phyloP scores from a whole-genome alignment of 768 basidiomycete species.

The Tephrocybe sp. region DNA sequence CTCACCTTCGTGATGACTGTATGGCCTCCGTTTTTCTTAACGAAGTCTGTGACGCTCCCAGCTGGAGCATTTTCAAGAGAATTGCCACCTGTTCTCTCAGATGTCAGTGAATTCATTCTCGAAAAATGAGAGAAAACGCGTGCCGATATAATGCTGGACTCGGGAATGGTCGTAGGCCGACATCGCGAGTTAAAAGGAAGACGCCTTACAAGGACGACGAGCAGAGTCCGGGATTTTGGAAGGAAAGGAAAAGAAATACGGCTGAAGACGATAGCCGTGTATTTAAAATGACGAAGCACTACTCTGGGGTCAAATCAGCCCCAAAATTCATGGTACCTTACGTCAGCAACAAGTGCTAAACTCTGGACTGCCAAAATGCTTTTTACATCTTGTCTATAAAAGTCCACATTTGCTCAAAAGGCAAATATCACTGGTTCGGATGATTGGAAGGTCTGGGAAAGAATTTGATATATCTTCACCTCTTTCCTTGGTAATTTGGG shows the following conservation, averaged over 20 bases:
- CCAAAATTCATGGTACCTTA: slow-evolving; percentile 37
- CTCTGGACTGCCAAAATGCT: background rate
- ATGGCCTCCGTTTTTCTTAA: slow-evolving; percentile 88
- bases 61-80: slow-evolving; percentile 80
- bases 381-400: no score
- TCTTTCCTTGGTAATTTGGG: background rate
- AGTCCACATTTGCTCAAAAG: no score
- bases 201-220: slow-evolving; percentile 13
- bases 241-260: slow-evolving; percentile 7
- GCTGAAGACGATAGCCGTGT: slow-evolving; percentile 17
- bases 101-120: slow-evolving; percentile 15
- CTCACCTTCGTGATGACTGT: slow-evolving; percentile 97
- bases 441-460: no score
- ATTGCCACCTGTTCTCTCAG: slow-evolving; percentile 75
- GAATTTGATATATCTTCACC: no score
- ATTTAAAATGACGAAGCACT: slow-evolving; percentile 21
- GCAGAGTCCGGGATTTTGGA: slow-evolving; percentile 10
- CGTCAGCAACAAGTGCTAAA: slow-evolving; percentile 14
- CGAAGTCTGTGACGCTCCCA: slow-evolving; percentile 85
- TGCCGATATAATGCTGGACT: slow-evolving; percentile 54
- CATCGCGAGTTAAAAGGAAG: slow-evolving; percentile 32
- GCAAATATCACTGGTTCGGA: no score
- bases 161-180: slow-evolving; percentile 52
- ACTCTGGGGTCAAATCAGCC: slow-evolving; percentile 41
- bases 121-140: slow-evolving; percentile 15